Conservation (phyloP, 495 filamentous ascomycete species). For the Penicillium verhagenii region DNA sequence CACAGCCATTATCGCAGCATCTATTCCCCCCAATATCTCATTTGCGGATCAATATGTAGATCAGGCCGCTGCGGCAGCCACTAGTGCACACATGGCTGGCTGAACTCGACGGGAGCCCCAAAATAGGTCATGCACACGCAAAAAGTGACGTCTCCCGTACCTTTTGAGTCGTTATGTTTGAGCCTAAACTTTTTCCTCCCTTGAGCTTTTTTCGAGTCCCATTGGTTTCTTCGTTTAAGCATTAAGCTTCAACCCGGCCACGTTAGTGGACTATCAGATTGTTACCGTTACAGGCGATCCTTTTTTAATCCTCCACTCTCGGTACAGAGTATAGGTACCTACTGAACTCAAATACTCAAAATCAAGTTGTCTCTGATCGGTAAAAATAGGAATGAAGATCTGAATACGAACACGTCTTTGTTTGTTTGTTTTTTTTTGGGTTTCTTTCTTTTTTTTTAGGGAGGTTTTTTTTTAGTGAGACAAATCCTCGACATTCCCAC, state of each 20-base stretch:
- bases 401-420: background rate
- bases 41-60: background rate
- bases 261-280: background rate
- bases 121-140: background rate
- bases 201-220: background rate
- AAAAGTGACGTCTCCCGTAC: background rate
- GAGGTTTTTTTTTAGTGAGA: background rate
- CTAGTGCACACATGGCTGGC: background rate
- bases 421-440: background rate
- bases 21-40: background rate
- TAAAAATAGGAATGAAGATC: background rate
- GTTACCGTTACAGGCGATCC: constrained; percentile 14
- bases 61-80: background rate
- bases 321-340: constrained; percentile 6
- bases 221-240: background rate
- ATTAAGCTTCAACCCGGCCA: background rate
- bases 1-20: background rate
- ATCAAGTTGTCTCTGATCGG: background rate
- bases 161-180: background rate
- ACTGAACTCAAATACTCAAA: no score
- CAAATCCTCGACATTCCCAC: background rate
- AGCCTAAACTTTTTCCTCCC: background rate
- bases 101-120: background rate
- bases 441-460: background rate
- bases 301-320: background rate